Conservation (phyloP, 331 rosid genomes). For the Rhamnella rubrinervis region DNA sequence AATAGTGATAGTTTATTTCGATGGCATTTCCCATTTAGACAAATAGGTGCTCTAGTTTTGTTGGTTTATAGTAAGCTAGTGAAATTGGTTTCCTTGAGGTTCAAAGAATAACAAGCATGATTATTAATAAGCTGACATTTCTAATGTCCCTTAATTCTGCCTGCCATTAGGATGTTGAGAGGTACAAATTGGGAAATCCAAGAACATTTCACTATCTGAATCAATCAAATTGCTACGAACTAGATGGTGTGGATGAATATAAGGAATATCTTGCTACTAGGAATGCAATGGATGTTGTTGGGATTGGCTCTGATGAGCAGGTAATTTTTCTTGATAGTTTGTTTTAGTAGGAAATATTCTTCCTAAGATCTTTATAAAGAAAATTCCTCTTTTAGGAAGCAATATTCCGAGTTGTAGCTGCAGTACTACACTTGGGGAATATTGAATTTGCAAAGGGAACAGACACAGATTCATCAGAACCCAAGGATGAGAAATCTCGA, state of each 20-base stretch:
- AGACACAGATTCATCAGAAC: conserved; percentile 75
- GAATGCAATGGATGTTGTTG: conserved; percentile 90
- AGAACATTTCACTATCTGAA: conserved; percentile 77
- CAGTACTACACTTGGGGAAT: conserved; percentile 86
- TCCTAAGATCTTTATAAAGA: not conserved
- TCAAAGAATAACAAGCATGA: not conserved
- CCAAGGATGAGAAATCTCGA: conserved; percentile 68
- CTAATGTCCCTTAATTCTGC: conserved; percentile 14
- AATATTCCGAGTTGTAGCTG: conserved; percentile 83
- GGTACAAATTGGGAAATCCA: conserved; percentile 69
- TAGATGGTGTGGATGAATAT: conserved; percentile 77
- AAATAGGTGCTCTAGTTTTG: not conserved
- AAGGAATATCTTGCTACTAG: conserved; percentile 74
- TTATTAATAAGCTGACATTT: conserved; percentile 10
- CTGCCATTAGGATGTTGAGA: conserved; percentile 53
- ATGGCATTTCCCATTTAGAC: not conserved
- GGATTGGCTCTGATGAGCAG: conserved; percentile 70
- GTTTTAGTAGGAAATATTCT: not conserved
- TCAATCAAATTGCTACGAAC: conserved; percentile 71
- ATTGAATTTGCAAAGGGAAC: conserved; percentile 69
- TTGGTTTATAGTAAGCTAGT: not conserved
- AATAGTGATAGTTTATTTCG: conserved; percentile 4
- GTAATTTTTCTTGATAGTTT: conserved; percentile 33
- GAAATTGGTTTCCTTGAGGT: conserved; percentile 11
- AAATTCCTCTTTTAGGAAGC: conserved; percentile 60